Percentiles rank a stretch among this genome's conserved stretches.
Evolutionary conservation across 495 filamentous ascomycete genomes (phyloP).

Genomic region (Pyrenula massariospora): DNA sequence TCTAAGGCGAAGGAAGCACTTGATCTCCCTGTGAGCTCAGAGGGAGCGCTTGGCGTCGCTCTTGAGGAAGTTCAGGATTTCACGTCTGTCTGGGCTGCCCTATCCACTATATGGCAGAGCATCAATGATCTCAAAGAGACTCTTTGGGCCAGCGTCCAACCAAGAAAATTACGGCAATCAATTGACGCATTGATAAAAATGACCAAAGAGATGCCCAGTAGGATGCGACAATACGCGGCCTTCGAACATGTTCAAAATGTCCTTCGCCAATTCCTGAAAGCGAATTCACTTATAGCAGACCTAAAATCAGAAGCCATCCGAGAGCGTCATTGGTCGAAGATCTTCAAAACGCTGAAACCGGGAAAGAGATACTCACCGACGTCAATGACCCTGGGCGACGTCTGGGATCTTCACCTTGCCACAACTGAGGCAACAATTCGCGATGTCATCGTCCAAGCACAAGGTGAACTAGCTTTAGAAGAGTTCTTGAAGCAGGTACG

Average conservation of each 20-base stretch:
- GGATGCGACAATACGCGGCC: slow-evolving; percentile 97
- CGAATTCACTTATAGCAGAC: slow-evolving; percentile 76
- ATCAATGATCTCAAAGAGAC: slow-evolving; percentile 85
- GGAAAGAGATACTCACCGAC: slow-evolving; percentile 80
- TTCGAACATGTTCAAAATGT: slow-evolving; percentile 95
- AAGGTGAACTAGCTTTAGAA: slow-evolving; percentile 96
- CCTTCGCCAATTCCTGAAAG: slow-evolving; percentile 77
- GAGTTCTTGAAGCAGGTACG: slow-evolving; percentile 96
- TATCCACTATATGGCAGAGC: slow-evolving; percentile 95
- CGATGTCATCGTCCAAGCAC: slow-evolving; percentile 87
- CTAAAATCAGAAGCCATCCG: slow-evolving; percentile 95
- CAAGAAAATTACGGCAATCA: slow-evolving; percentile 76
- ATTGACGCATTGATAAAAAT: slow-evolving; percentile 90
- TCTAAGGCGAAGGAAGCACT: slow-evolving; percentile 92
- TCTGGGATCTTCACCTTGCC: slow-evolving; percentile 90
- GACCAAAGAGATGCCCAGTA: slow-evolving; percentile 98
- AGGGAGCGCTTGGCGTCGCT: slow-evolving; percentile 65
- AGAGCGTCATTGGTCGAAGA: slow-evolving; percentile 93
- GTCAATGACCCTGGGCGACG: slow-evolving; percentile 90
- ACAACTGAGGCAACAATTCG: slow-evolving; percentile 77
- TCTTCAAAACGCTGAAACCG: slow-evolving; percentile 88
- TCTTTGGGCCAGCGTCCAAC: slow-evolving; percentile 86
- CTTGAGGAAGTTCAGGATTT: slow-evolving; percentile 98
- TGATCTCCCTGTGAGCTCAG: slow-evolving; percentile 67
- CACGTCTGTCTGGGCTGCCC: slow-evolving; percentile 90